Percentiles rank a stretch among this genome's conserved stretches.
Evolutionary conservation across 192 early-diverging fungal genomes (phyloP).

Genomic region (Oehlia diaphana): DNA sequence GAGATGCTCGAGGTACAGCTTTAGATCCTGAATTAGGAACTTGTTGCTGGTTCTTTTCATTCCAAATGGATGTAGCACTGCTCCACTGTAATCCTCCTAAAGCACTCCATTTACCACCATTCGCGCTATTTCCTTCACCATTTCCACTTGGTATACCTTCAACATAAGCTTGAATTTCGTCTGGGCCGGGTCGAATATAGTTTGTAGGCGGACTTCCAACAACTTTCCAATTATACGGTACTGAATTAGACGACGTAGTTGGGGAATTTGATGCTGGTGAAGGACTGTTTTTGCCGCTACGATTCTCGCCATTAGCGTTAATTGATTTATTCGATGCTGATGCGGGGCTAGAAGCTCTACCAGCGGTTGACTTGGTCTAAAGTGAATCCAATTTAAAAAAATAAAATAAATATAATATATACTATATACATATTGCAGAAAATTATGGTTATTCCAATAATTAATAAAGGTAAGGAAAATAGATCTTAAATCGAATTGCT

Average conservation of each 20-base stretch:
- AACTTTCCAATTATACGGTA: slow-evolving; percentile 50
- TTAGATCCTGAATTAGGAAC: slow-evolving; percentile 29
- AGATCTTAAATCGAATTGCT: too few species aligned
- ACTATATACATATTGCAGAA: neutral
- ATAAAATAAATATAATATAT: neutral
- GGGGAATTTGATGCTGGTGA: slow-evolving; percentile 26
- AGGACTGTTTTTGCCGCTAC: slow-evolving; percentile 26
- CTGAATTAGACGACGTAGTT: slow-evolving; percentile 15
- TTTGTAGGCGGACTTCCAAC: slow-evolving; percentile 60
- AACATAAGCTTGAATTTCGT: slow-evolving; percentile 18
- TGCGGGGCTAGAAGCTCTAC: slow-evolving; percentile 24
- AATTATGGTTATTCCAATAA: neutral
- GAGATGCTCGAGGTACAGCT: slow-evolving; percentile 28
- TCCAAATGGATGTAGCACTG: slow-evolving; percentile 41
- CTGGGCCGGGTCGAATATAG: slow-evolving; percentile 38
- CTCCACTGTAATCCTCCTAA: slow-evolving; percentile 55
- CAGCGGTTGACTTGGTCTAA: slow-evolving; percentile 17
- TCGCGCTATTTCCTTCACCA: slow-evolving; percentile 12
- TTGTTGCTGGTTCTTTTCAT: slow-evolving; percentile 34
- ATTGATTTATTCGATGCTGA: slow-evolving; percentile 17
- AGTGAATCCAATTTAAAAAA: neutral
- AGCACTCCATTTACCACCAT: slow-evolving; percentile 46
- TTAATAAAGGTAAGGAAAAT: neutral
- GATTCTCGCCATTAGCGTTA: slow-evolving; percentile 18
- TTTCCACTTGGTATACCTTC: slow-evolving; percentile 20